Percentiles rank a stretch among this genome's conserved stretches.
Conservation (phyloP, 2,329 filamentous ascomycete genomes). For the Cercospora zeina region DNA sequence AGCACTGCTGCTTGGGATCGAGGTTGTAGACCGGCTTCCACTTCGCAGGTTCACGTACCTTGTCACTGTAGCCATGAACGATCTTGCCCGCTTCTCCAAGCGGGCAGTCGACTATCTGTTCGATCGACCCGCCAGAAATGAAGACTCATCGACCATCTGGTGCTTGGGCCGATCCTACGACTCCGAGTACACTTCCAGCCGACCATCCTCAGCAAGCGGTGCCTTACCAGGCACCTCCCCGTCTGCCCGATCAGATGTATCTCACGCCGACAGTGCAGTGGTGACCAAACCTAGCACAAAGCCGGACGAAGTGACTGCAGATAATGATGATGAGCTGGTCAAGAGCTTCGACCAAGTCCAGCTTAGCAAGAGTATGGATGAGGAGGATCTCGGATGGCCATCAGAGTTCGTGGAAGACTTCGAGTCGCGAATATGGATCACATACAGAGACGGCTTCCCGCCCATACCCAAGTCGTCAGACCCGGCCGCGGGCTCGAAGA, state of each 20-base stretch:
- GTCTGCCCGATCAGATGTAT: conserved; percentile 34
- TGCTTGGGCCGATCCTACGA: conserved; percentile 66
- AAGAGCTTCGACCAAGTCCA: conserved; percentile 36
- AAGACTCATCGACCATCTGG: conserved; percentile 77
- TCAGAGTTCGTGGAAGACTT: conserved; percentile 85
- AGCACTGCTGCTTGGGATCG: conserved; percentile 16
- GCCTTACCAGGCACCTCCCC: conserved; percentile 33
- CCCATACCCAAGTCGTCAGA: conserved; percentile 77
- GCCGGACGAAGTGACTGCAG: conserved; percentile 23
- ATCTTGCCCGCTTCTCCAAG: conserved; percentile 71
- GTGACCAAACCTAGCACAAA: conserved; percentile 30
- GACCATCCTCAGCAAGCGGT: conserved; percentile 22
- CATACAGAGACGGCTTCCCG: conserved; percentile 84
- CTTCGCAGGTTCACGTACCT: neutral
- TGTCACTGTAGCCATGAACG: conserved; percentile 56
- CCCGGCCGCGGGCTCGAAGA: conserved; percentile 65
- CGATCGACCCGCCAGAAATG: conserved; percentile 85
- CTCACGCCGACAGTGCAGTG: conserved; percentile 40
- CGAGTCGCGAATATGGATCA: conserved; percentile 93
- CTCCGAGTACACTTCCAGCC: conserved; percentile 33
- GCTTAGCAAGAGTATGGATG: conserved; percentile 37
- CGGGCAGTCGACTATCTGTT: conserved; percentile 88
- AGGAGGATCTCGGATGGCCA: conserved; percentile 68
- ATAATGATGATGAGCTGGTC: conserved; percentile 31
- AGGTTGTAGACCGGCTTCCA: neutral